Conservation (phyloP, 2,329 filamentous ascomycete genomes). For the Claviceps sp. region DNA sequence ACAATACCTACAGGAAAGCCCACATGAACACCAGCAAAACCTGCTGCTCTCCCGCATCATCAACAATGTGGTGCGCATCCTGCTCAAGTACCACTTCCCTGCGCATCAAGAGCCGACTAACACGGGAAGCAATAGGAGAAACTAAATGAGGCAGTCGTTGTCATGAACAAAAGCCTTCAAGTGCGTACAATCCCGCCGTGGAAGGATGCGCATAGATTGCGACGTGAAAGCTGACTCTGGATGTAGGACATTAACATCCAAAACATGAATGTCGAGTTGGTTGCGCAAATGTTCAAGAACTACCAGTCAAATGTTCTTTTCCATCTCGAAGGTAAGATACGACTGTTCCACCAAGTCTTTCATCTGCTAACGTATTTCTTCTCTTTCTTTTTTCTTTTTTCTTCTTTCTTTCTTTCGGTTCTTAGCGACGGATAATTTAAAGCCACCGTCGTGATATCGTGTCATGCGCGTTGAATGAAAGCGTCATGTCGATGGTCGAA, state of each 20-base stretch:
- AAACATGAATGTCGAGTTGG: conserved; percentile 97
- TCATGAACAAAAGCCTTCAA: conserved; percentile 85
- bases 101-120: background rate
- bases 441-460: conserved; percentile 54
- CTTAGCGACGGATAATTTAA: conserved; percentile 70
- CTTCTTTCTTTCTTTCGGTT: background rate
- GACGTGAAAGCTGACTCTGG: background rate
- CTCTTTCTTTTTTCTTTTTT: background rate
- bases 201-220: background rate
- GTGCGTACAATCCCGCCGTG: conserved; percentile 28
- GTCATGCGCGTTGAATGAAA: background rate
- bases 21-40: conserved; percentile 95
- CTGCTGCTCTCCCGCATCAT: conserved; percentile 89
- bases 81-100: background rate
- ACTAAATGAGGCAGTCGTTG: conserved; percentile 83
- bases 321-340: conserved; percentile 71
- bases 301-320: conserved; percentile 97
- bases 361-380: background rate
- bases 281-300: conserved; percentile 99
- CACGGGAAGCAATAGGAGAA: conserved; percentile 56
- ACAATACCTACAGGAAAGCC: conserved; percentile 55
- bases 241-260: conserved; percentile 87
- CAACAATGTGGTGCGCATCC: conserved; percentile 71
- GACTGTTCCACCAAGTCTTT: conserved; percentile 1
- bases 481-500: background rate